Percentiles rank a stretch among this genome's conserved stretches.
Evolutionary conservation across 2,329 filamentous ascomycete genomes (phyloP).

Genomic region (Epichloe sibirici): DNA sequence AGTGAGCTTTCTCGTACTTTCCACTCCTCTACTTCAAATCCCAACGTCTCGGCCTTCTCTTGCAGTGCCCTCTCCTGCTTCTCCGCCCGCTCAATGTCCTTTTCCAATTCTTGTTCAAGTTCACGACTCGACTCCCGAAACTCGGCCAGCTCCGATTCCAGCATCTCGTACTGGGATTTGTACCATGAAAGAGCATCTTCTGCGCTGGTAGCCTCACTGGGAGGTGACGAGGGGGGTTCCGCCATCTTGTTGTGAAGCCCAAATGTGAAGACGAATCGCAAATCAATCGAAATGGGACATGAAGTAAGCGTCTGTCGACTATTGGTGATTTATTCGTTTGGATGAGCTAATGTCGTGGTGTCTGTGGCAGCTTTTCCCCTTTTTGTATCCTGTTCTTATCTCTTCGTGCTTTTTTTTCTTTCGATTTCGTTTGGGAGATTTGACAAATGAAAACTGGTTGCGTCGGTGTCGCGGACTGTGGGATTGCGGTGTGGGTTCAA

Average conservation of each 20-base stretch:
- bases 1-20: constrained; percentile 53
- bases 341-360: neutral
- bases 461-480: neutral
- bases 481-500: neutral
- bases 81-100: constrained; percentile 90
- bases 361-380: neutral
- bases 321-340: neutral
- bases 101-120: constrained; percentile 86
- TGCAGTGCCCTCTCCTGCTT: constrained; percentile 78
- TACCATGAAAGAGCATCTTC: constrained; percentile 85
- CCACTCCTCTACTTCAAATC: constrained; percentile 94
- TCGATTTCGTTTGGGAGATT: neutral
- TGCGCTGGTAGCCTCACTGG: constrained; percentile 37
- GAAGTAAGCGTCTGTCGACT: neutral
- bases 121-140: constrained; percentile 92
- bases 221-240: constrained; percentile 52
- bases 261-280: neutral
- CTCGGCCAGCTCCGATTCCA: constrained; percentile 83
- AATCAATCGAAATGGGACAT: neutral
- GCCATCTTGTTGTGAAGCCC: constrained; percentile 27
- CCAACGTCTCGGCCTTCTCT: constrained; percentile 73
- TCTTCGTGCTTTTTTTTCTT: neutral
- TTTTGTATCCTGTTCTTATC: neutral
- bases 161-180: constrained; percentile 87
- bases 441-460: constrained; percentile 5